These are phyloP conservation scores for Thalassiosira mediterranea DNA, from an alignment of 352 stramenopile species.

Conservation along the genomic window DNA sequence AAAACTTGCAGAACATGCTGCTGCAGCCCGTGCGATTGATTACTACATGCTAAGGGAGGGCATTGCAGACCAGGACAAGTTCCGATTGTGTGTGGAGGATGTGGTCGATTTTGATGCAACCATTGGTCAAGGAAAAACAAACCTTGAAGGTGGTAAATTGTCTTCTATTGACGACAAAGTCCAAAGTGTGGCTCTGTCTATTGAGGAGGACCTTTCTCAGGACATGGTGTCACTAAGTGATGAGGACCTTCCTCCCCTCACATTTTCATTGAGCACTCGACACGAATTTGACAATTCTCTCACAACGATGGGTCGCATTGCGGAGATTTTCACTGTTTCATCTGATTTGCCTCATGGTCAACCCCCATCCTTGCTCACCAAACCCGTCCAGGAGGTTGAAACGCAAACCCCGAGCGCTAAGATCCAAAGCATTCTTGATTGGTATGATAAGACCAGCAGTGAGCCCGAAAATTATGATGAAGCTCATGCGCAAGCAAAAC, in stretches of 20 bases:
- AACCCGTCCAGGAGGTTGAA: no score
- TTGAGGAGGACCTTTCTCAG: not conserved
- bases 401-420: slow-evolving; percentile 14
- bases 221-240: not conserved
- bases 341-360: not conserved
- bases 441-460: slow-evolving; percentile 40
- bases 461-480: slow-evolving; percentile 37
- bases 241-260: slow-evolving; percentile 8
- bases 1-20: slow-evolving; percentile 32
- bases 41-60: slow-evolving; percentile 7
- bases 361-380: no score
- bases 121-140: slow-evolving; percentile 8
- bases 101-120: slow-evolving; percentile 28
- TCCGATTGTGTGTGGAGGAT: no score
- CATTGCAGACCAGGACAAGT: not conserved
- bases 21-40: slow-evolving; percentile 39
- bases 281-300: slow-evolving; percentile 15
- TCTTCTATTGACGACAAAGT: no score
- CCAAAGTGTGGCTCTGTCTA: no score
- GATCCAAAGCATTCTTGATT: slow-evolving; percentile 46
- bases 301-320: slow-evolving; percentile 54
- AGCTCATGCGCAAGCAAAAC: slow-evolving; percentile 22
- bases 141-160: no score
- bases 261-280: slow-evolving; percentile 21
- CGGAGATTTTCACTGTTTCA: slow-evolving; percentile 41